phyloP scores from a whole-genome alignment of 129 eudicot genomes.

The Helianthus annuus region DNA sequence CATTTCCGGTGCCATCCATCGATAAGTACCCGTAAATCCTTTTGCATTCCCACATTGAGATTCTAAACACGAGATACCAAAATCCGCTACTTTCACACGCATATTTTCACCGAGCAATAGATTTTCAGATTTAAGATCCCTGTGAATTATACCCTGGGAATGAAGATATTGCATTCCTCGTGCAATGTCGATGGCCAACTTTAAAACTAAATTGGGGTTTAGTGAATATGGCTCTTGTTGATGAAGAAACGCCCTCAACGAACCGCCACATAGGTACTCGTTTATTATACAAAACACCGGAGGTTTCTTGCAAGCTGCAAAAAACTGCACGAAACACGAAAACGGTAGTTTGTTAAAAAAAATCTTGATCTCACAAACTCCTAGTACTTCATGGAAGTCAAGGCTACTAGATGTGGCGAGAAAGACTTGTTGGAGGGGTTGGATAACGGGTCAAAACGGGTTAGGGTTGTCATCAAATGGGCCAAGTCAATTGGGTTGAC shows the following conservation, averaged over 20 bases:
- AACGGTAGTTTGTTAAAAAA: not conserved
- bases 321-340: constrained; percentile 55
- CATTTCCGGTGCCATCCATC: constrained; percentile 99
- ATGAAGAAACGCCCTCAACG: constrained; percentile 85
- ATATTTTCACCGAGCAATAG: constrained; percentile 80
- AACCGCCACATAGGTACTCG: constrained; percentile 85
- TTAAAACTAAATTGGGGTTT: constrained; percentile 65
- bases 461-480: too few species aligned
- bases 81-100: constrained; percentile 96
- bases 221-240: constrained; percentile 95
- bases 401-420: not conserved
- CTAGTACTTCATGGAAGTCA: not conserved
- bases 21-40: constrained; percentile 94
- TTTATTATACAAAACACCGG: constrained; percentile 96
- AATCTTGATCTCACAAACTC: not conserved
- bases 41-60: constrained; percentile 84
- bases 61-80: constrained; percentile 94
- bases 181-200: constrained; percentile 80
- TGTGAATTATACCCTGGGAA: constrained; percentile 82
- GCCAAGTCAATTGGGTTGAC: too few species aligned
- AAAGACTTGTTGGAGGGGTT: not conserved
- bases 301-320: constrained; percentile 95
- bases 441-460: too few species aligned
- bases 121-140: constrained; percentile 94
- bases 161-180: constrained; percentile 96